Evolutionary conservation across 176 grass and related monocot genomes (phyloP).

Genomic region (Coix lacrymajobi): DNA sequence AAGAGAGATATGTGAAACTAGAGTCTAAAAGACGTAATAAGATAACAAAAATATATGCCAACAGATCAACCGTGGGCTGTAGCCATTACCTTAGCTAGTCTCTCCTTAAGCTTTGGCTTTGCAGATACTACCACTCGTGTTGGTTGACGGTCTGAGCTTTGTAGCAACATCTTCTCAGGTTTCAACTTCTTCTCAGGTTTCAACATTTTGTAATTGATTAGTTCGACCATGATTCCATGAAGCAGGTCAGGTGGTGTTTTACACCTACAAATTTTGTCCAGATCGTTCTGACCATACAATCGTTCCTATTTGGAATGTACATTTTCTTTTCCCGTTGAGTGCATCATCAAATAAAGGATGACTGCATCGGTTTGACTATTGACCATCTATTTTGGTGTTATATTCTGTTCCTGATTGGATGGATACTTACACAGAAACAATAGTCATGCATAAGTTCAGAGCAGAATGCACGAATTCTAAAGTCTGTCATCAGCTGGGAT

Average conservation of each 20-base stretch:
- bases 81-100: conserved; percentile 67
- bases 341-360: no score
- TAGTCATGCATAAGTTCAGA: not conserved
- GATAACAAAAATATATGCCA: not conserved
- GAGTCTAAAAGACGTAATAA: not conserved
- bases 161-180: conserved; percentile 12
- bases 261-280: no score
- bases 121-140: conserved; percentile 22
- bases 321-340: no score
- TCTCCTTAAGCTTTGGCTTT: conserved; percentile 63
- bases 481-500: not conserved
- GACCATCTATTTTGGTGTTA: no score
- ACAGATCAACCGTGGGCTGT: not conserved
- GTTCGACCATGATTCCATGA: conserved; percentile 33
- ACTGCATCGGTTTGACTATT: no score
- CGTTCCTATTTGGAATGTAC: no score
- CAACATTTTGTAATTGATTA: conserved; percentile 29
- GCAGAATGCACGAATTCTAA: not conserved
- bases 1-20: not conserved
- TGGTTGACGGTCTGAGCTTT: not conserved
- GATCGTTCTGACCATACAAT: no score
- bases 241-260: conserved; percentile 33
- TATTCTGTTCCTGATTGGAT: not conserved
- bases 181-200: conserved; percentile 12
- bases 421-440: no score